phyloP scores from a whole-genome alignment of 2,329 filamentous ascomycete species.

The Blastomyces parvus region DNA sequence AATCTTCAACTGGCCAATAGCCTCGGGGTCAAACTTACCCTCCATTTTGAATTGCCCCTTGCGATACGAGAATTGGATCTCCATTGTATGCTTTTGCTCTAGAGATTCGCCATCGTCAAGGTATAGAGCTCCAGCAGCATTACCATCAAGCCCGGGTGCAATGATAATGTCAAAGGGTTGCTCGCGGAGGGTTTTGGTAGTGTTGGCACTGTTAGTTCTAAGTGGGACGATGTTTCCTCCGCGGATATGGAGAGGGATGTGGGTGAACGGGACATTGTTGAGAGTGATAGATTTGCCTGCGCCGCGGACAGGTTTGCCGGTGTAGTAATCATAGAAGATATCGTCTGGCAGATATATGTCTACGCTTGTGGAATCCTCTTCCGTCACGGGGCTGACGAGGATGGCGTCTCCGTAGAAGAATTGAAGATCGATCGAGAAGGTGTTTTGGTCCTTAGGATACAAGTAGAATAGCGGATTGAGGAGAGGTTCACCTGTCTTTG shows the following conservation, averaged over 20 bases:
- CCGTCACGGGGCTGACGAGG: slow-evolving; percentile 48
- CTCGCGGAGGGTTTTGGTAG: slow-evolving; percentile 50
- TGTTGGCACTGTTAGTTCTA: slow-evolving; percentile 46
- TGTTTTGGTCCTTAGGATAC: slow-evolving; percentile 51
- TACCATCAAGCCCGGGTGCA: slow-evolving; percentile 53
- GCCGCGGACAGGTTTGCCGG: slow-evolving; percentile 39
- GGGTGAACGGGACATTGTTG: slow-evolving; percentile 39
- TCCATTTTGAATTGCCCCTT: slow-evolving; percentile 29
- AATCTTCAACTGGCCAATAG: slow-evolving; percentile 32
- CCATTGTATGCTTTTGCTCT: slow-evolving; percentile 45
- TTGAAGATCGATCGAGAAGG: slow-evolving; percentile 45
- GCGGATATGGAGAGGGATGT: slow-evolving; percentile 55
- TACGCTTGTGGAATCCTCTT: slow-evolving; percentile 44
- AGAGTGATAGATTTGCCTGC: slow-evolving; percentile 38
- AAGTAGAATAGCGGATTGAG: slow-evolving; percentile 63
- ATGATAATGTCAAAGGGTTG: slow-evolving; percentile 63
- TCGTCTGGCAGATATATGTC: slow-evolving; percentile 50
- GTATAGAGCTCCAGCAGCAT: slow-evolving; percentile 59
- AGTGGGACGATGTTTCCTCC: slow-evolving; percentile 53
- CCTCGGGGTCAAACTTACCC: slow-evolving; percentile 14
- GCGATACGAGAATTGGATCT: slow-evolving; percentile 50
- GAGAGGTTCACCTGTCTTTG: slow-evolving; percentile 52
- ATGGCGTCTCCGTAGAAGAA: slow-evolving; percentile 52
- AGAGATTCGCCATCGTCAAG: slow-evolving; percentile 67
- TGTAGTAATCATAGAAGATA: slow-evolving; percentile 53